These are phyloP conservation scores for Daldinia concentrica DNA, from an alignment of 495 filamentous ascomycete species.

Conservation along the genomic window DNA sequence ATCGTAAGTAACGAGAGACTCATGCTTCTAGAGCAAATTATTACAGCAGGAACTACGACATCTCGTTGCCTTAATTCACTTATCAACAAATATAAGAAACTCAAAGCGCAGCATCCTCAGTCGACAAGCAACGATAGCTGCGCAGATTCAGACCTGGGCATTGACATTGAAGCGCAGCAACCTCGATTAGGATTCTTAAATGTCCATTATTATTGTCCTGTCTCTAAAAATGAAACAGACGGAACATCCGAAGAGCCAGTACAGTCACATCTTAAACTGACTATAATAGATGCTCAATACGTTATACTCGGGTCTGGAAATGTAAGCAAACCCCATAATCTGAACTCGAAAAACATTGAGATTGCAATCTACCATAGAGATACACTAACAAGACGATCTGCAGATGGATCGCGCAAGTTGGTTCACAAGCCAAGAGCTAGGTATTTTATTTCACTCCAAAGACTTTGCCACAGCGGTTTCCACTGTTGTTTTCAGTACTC, in stretches of 20 bases:
- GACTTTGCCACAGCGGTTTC: slow-evolving; percentile 57
- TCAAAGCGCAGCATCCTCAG: slow-evolving; percentile 26
- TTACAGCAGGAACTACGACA: slow-evolving; percentile 74
- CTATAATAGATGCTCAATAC: slow-evolving; percentile 67
- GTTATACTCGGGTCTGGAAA: slow-evolving; percentile 77
- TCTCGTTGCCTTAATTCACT: slow-evolving; percentile 65
- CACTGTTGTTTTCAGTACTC: slow-evolving; percentile 51
- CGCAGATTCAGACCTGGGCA: slow-evolving; percentile 13
- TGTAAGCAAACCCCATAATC: slow-evolving; percentile 25
- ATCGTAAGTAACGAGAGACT: slow-evolving; percentile 71
- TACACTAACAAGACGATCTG: slow-evolving; percentile 5
- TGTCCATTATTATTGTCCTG: slow-evolving; percentile 60
- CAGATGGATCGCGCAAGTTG: slow-evolving; percentile 76
- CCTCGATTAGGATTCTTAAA: slow-evolving; percentile 51
- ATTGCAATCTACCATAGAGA: background rate
- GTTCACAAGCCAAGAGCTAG: slow-evolving; percentile 81
- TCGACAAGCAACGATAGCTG: background rate
- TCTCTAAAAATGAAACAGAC: slow-evolving; percentile 2
- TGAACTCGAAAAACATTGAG: background rate
- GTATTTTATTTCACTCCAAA: slow-evolving; percentile 66
- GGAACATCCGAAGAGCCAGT: slow-evolving; percentile 59
- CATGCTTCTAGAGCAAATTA: slow-evolving; percentile 78
- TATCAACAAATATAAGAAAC: slow-evolving; percentile 53
- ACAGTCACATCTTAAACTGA: slow-evolving; percentile 76
- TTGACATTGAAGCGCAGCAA: slow-evolving; percentile 47